Evolutionary conservation across 805 yeast species (phyloP), one percentile per base, ranked within the genome.

Genomic region (Kluyveromyces siamensis): DNA sequence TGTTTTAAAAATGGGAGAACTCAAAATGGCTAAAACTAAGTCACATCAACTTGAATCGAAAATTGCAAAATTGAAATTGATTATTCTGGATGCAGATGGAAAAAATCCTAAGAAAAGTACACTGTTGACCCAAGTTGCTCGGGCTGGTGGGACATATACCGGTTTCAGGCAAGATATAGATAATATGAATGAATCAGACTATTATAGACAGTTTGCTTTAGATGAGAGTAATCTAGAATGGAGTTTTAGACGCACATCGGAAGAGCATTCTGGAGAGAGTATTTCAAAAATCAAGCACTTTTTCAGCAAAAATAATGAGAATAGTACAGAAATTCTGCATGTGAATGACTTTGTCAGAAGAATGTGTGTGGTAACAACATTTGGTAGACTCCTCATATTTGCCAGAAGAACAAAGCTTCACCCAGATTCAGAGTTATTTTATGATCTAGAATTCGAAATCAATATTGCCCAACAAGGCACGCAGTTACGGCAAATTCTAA

Each of bases 301-400:
- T 50, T 37, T 46, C 48, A 42, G 27, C 47, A 50, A 46, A 50
- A 42, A 44, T 9, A 37, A 35, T 10, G 49, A 56, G 6, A 33
- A 41, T 8, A 18, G 40, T 52, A 55, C 16, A 50, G 55, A 38
- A 56, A 59, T 48, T 16, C 33, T 46, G 41, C 53, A 52, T 41
- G 48, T 46, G 8, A 76, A 72, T 7, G 72, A 68, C 41, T 68
- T 69, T 46, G 63, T 71, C 48, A 69, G 72, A 9, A 74, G 86
- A 52, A 73, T 82, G 1, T 55, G 83, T 50, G 54, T 84, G 13
- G 67, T 83, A 0, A 84, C 90, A 1, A 71, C 79, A 1, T 74
- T 74, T 58, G 91, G 89, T 1, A 69, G 90, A 44, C 79, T 77
- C 0, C 62, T 85, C 50, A 58, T 84, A 1, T 78, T 84, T 51